These are phyloP conservation scores for Pythium folliculosum DNA, from an alignment of 352 stramenopile species.

Conservation along the genomic window DNA sequence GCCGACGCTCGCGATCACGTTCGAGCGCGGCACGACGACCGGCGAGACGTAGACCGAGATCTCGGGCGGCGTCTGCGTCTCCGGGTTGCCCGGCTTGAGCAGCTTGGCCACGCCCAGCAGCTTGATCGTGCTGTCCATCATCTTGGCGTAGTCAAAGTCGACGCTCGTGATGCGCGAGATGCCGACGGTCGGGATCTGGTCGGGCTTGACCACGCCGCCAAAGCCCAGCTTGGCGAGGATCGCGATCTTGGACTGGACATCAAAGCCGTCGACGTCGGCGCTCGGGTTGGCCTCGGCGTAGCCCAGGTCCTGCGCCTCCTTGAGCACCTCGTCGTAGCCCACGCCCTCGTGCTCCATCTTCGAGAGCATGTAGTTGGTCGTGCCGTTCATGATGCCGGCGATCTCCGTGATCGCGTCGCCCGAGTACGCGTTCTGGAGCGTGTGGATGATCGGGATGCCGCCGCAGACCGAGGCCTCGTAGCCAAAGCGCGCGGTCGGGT, in stretches of 20 bases:
- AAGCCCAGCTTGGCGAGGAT: slow-evolving; percentile 95
- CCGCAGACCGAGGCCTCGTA: slow-evolving; percentile 96
- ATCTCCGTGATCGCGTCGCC: slow-evolving; percentile 93
- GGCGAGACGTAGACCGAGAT: slow-evolving; percentile 95
- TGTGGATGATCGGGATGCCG: slow-evolving; percentile 97
- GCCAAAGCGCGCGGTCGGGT: slow-evolving; percentile 88
- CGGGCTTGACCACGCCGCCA: slow-evolving; percentile 84
- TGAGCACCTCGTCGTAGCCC: slow-evolving; percentile 92
- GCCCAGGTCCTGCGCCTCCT: slow-evolving; percentile 92
- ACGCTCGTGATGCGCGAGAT: slow-evolving; percentile 91
- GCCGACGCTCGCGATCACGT: slow-evolving; percentile 89
- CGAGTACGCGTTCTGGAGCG: slow-evolving; percentile 91
- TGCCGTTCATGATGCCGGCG: slow-evolving; percentile 97
- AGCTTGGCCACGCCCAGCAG: slow-evolving; percentile 89
- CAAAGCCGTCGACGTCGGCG: slow-evolving; percentile 95
- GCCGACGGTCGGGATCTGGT: slow-evolving; percentile 90
- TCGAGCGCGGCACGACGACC: slow-evolving; percentile 86
- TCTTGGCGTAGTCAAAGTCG: slow-evolving; percentile 97
- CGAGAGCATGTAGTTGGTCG: slow-evolving; percentile 98
- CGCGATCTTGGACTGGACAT: slow-evolving; percentile 96
- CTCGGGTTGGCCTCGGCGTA: slow-evolving; percentile 95
- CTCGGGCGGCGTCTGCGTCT: slow-evolving; percentile 66
- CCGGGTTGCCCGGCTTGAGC: slow-evolving; percentile 73
- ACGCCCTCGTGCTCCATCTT: slow-evolving; percentile 94
- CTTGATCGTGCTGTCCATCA: slow-evolving; percentile 97